These are phyloP conservation scores for Nakazawaea peltata DNA, from an alignment of 805 yeast genomes.

Conservation along the genomic window DNA sequence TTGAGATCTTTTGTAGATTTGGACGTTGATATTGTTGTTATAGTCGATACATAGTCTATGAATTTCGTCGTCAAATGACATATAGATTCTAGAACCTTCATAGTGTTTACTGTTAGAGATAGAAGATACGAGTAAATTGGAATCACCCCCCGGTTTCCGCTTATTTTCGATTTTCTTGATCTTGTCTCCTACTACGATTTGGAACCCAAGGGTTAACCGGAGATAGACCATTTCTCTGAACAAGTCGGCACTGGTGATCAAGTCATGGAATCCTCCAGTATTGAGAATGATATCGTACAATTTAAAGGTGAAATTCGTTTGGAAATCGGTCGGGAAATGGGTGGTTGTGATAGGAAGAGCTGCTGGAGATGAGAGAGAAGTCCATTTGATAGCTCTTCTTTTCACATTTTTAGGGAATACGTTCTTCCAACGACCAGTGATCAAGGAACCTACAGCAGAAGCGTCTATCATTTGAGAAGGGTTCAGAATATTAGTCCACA, in stretches of 20 bases:
- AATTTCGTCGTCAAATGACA: slow-evolving; percentile 75
- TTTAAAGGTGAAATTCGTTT: slow-evolving; percentile 67
- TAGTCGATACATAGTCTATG: slow-evolving; percentile 75
- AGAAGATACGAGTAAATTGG: slow-evolving; percentile 49
- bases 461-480: slow-evolving; percentile 65
- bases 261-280: slow-evolving; percentile 39
- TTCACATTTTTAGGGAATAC: slow-evolving; percentile 72
- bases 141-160: slow-evolving; percentile 46
- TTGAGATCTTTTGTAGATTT: slow-evolving; percentile 47
- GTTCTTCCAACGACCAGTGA: slow-evolving; percentile 86
- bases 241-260: slow-evolving; percentile 47
- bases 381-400: slow-evolving; percentile 77
- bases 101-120: slow-evolving; percentile 35
- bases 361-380: slow-evolving; percentile 89
- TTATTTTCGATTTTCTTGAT: slow-evolving; percentile 61
- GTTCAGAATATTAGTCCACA: slow-evolving; percentile 63
- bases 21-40: slow-evolving; percentile 70
- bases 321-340: slow-evolving; percentile 72
- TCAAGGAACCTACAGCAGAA: slow-evolving; percentile 45
- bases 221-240: slow-evolving; percentile 83
- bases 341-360: slow-evolving; percentile 79
- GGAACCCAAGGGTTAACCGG: slow-evolving; percentile 82
- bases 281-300: slow-evolving; percentile 73
- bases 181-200: slow-evolving; percentile 68
- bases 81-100: slow-evolving; percentile 57